A percentile compares a stretch with the other conserved stretches of the same genome.
phyloP scores from a whole-genome alignment of 108 stramenopile species.

The Parietichytrium sp. region DNA sequence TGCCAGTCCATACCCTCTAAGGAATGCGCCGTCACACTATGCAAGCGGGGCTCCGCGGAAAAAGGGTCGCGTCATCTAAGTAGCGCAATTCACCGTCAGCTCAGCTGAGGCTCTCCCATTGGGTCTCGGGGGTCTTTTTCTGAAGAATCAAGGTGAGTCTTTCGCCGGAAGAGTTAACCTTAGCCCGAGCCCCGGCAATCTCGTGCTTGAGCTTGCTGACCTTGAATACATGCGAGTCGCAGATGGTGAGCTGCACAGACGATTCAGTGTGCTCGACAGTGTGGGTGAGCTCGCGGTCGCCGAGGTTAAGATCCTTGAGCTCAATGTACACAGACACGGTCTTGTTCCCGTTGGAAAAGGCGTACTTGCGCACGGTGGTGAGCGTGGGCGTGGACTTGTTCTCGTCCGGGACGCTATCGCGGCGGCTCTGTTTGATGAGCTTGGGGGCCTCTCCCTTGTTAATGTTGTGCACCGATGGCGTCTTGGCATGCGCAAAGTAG shows the following conservation, averaged over 20 bases:
- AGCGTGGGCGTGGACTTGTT: not conserved
- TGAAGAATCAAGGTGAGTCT: not conserved
- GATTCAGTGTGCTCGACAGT: not conserved
- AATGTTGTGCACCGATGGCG: not conserved
- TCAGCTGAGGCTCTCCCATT: constrained; percentile 15
- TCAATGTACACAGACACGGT: not conserved
- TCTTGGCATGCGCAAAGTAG: constrained; percentile 35
- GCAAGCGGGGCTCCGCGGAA: too few relatives aligned
- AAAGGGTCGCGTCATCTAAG: too few relatives aligned
- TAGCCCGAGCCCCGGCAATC: not conserved
- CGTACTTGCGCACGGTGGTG: not conserved
- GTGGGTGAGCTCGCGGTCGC: not conserved
- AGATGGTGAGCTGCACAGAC: not conserved
- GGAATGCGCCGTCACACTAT: too few relatives aligned
- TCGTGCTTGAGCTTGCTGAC: not conserved
- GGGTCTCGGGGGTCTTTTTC: not conserved
- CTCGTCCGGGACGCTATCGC: not conserved
- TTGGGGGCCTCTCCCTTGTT: not conserved
- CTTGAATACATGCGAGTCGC: not conserved
- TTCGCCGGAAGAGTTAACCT: not conserved
- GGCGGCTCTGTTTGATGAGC: not conserved
- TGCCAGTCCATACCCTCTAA: too few relatives aligned
- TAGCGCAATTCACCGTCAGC: too few relatives aligned
- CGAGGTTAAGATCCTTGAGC: not conserved
- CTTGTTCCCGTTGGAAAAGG: not conserved